These are phyloP conservation scores for Gnomoniopsis smithogilvyi DNA, from an alignment of 2,329 filamentous ascomycete species.

Conservation along the genomic window DNA sequence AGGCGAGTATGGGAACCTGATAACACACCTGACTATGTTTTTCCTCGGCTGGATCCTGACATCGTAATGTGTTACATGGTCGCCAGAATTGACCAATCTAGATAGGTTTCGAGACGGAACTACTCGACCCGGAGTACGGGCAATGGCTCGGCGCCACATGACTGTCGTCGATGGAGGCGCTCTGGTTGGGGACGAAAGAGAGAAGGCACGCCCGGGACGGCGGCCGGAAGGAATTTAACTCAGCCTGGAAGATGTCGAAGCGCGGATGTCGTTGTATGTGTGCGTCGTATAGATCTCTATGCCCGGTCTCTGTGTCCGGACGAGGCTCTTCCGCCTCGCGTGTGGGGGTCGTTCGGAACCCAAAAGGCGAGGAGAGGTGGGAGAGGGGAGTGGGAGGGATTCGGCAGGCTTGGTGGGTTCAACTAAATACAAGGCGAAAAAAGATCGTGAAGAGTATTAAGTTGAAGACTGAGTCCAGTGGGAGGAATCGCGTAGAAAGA, in stretches of 20 bases:
- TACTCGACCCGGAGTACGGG: conserved; percentile 10
- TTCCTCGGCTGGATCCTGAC: conserved; percentile 2
- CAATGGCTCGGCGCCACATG: conserved; percentile 14
- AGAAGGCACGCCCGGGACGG: not conserved
- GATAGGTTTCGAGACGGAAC: conserved; percentile 5
- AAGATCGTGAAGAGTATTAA: not conserved
- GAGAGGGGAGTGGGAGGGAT: too few species aligned
- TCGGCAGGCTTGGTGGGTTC: too few species aligned
- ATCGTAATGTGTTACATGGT: conserved; percentile 5
- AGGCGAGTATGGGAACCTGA: not conserved
- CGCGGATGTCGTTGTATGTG: not conserved
- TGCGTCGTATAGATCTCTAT: not conserved
- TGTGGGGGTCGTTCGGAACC: not conserved
- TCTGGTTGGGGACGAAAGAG: not conserved
- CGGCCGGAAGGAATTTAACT: not conserved
- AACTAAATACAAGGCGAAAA: not conserved
- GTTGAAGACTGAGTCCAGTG: not conserved
- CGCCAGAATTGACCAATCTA: conserved; percentile 2
- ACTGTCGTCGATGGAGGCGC: not conserved
- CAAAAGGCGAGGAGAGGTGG: not conserved
- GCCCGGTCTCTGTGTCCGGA: not conserved
- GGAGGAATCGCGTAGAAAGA: too few species aligned
- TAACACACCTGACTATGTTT: not conserved
- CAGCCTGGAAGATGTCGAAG: not conserved
- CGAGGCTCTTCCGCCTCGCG: not conserved